These are phyloP conservation scores for Byssoonygena ceratinophila DNA, from an alignment of 2,329 filamentous ascomycete species.

Conservation along the genomic window DNA sequence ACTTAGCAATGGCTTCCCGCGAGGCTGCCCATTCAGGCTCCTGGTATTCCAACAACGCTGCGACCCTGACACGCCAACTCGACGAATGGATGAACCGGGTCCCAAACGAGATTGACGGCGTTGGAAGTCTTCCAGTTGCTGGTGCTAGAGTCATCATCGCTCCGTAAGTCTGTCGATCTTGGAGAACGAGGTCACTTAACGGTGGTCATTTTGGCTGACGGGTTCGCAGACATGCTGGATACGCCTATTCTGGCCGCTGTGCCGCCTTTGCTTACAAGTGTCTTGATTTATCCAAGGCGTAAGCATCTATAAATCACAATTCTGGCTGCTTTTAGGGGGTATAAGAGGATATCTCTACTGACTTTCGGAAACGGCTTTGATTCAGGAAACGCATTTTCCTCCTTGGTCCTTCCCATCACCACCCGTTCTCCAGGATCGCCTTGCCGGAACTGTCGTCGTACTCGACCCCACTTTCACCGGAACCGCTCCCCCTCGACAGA, in stretches of 20 bases:
- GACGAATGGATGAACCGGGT: conserved; percentile 64
- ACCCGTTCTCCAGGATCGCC: conserved; percentile 66
- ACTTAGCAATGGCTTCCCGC: conserved; percentile 33
- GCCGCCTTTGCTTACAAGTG: conserved; percentile 92
- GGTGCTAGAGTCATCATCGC: conserved; percentile 80
- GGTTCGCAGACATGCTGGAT: conserved; percentile 73
- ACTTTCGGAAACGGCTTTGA: conserved; percentile 1
- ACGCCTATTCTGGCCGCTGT: conserved; percentile 78
- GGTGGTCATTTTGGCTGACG: no score
- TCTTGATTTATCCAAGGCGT: conserved; percentile 68
- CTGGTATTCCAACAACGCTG: conserved; percentile 64
- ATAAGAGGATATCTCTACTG: no score
- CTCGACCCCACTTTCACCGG: conserved; percentile 35
- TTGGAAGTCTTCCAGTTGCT: conserved; percentile 56
- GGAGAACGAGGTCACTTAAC: no score
- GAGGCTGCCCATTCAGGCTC: conserved; percentile 67
- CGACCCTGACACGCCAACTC: conserved; percentile 56
- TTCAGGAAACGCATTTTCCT: conserved; percentile 81
- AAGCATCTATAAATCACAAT: conserved; percentile 24
- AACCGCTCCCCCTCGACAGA: conserved; percentile 36
- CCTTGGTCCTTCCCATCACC: conserved; percentile 83
- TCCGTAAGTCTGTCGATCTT: no score
- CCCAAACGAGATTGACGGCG: conserved; percentile 52
- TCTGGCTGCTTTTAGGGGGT: no score
- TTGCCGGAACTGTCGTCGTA: conserved; percentile 57